Base-by-base conservation (phyloP, 805 yeast species). In the Barnettozyma sp. region DNA sequence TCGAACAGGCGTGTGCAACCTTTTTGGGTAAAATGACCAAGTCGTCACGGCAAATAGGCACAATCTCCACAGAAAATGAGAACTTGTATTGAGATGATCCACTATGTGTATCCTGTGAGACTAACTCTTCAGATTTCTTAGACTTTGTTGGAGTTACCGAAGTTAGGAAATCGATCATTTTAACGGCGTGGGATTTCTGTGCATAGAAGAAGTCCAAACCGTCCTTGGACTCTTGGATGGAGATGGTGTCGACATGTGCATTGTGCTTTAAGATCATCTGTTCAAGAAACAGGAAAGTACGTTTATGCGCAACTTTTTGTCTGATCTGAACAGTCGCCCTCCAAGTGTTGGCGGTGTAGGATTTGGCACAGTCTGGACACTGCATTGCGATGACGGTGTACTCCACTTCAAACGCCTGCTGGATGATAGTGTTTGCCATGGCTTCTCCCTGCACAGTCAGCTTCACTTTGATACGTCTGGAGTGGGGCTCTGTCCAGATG, bases 401-500 rank as follows among this genome's bases (percentile, higher is more conserved):
- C 55, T 90, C 97, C 11, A 88, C 97, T 60, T 85, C 97, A 56
- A 90, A 87, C 18, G 82, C 74, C 63, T 92, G 98, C 57, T 94
- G 97, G 22, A 92, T 77, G 45, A 90, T 82, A 18, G 96, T 85
- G 54, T 85, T 86, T 20, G 80, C 70, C 75, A 87, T 78, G 17
- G 96, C 97, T 59, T 92, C 98, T 47, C 97, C 97, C 62, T 90
- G 97, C 21, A 92, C 95, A 0, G 97, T 86, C 36, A 92, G 63
- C 54, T 88, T 87, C 44, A 94, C 76, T 59, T 87, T 78, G 42
- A 90, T 77, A 68, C 99, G 80, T 61, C 98, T 75, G 19, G 97
- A 87, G 60, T 92, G 99, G 4, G 99, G 98, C 65, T 92, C 99
- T 1, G 99, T 92, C 99, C 99, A 92, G 43, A 94, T 76, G 52